Evolutionary conservation across 2,329 filamentous ascomycete species (phyloP).

Genomic region (Pleurostoma richardsiae): DNA sequence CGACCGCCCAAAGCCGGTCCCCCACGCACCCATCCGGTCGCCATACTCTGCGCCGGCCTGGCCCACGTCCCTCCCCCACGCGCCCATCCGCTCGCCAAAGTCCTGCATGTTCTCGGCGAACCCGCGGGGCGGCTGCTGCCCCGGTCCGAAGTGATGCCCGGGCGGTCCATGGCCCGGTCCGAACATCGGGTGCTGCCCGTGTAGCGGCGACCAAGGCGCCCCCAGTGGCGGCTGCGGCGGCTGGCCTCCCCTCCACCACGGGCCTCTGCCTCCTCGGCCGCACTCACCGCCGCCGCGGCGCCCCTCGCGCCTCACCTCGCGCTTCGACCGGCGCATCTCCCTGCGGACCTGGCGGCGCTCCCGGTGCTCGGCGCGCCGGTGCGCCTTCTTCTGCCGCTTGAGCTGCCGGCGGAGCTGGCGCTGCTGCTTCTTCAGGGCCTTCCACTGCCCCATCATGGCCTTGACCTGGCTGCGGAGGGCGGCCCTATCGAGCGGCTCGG

Average conservation of each 20-base stretch:
- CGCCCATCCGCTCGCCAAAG: not conserved
- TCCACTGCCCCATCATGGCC: slow-evolving; percentile 37
- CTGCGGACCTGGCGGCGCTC: slow-evolving; percentile 22
- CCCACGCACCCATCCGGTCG: too few relatives aligned
- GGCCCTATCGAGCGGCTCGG: slow-evolving; percentile 19
- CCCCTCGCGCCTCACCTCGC: slow-evolving; percentile 20
- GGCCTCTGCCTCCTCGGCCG: not conserved
- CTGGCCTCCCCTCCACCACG: not conserved
- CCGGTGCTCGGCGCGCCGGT: slow-evolving; percentile 18
- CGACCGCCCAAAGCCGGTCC: too few relatives aligned
- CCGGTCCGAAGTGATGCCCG: not conserved
- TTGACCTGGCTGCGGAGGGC: slow-evolving; percentile 39
- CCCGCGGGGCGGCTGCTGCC: not conserved
- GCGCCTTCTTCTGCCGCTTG: slow-evolving; percentile 22
- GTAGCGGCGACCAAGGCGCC: not conserved
- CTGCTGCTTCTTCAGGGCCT: slow-evolving; percentile 30
- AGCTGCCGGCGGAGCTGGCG: slow-evolving; percentile 22
- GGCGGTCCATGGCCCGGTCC: not conserved
- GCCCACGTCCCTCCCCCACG: not conserved
- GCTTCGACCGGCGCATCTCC: slow-evolving; percentile 22
- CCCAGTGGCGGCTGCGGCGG: not conserved
- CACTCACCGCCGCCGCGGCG: slow-evolving; percentile 9
- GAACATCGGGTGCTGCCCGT: not conserved
- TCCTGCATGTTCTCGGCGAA: not conserved
- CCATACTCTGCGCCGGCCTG: too few relatives aligned